A percentile compares a stretch with the other conserved stretches of the same genome.
phyloP scores from a whole-genome alignment of 2,329 filamentous ascomycete genomes.

The Juglanconis oblonga region DNA sequence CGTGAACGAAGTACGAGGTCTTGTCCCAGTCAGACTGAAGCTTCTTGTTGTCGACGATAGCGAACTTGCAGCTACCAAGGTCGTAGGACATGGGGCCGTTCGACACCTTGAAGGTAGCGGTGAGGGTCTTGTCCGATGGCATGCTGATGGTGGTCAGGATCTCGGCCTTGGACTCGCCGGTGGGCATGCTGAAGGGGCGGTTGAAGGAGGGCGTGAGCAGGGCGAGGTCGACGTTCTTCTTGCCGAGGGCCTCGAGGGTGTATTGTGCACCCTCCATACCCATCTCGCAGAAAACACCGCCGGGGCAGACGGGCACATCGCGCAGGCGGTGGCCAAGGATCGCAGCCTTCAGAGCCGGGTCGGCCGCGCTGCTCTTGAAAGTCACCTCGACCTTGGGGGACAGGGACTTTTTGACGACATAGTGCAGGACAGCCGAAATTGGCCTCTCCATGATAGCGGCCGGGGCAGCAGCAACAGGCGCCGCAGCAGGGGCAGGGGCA shows the following conservation, averaged over 20 bases:
- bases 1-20: conserved; percentile 13
- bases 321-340: conserved; percentile 15
- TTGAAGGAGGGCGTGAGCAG: conserved; percentile 11
- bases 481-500: neutral
- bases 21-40: conserved; percentile 13
- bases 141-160: conserved; percentile 14
- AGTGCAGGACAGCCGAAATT: conserved; percentile 12
- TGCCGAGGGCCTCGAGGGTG: conserved; percentile 5
- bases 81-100: conserved; percentile 12
- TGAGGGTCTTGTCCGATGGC: conserved; percentile 2
- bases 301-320: conserved; percentile 11
- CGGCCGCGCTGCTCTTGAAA: conserved; percentile 9
- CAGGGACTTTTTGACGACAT: conserved; percentile 12
- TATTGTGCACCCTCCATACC: conserved; percentile 12
- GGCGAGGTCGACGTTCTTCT: conserved; percentile 9
- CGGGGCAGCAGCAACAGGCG: neutral
- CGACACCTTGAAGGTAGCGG: conserved; percentile 11
- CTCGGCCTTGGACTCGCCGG: conserved; percentile 10
- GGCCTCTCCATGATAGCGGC: neutral
- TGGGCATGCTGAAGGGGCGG: conserved; percentile 11
- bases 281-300: conserved; percentile 15
- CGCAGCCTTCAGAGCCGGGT: conserved; percentile 4
- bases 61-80: conserved; percentile 11
- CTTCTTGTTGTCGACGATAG: conserved; percentile 7
- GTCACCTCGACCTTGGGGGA: conserved; percentile 14